phyloP scores from a whole-genome alignment of 148 eudicot species.

The Drosera capensis region DNA sequence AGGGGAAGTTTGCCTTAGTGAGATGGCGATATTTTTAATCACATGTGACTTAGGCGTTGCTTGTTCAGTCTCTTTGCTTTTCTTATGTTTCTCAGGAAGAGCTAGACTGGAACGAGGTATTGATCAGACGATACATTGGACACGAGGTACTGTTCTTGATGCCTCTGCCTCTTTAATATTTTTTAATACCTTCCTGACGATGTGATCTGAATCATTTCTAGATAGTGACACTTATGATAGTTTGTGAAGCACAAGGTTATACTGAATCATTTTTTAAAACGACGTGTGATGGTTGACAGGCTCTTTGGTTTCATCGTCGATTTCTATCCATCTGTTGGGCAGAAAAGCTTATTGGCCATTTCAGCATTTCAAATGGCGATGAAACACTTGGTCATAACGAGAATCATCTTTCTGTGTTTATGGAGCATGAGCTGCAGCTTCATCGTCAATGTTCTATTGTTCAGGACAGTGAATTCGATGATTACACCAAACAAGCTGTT shows the following conservation, averaged over 20 bases:
- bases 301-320: constrained; percentile 89
- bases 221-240: neutral
- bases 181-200: too few species aligned
- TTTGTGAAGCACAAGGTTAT: neutral
- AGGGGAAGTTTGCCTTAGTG: too few species aligned
- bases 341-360: constrained; percentile 24
- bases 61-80: neutral
- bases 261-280: neutral
- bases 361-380: constrained; percentile 4
- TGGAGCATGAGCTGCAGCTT: constrained; percentile 33
- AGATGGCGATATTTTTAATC: neutral
- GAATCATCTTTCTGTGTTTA: constrained; percentile 13
- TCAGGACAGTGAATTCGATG: constrained; percentile 50
- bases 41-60: neutral
- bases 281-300: constrained; percentile 20
- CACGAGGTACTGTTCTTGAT: constrained; percentile 46
- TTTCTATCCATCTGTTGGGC: constrained; percentile 57
- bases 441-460: constrained; percentile 35
- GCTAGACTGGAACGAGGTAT: constrained; percentile 55
- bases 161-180: neutral
- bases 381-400: neutral
- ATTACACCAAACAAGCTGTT: constrained; percentile 53
- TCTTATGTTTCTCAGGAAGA: constrained; percentile 44
- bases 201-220: neutral
- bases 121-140: constrained; percentile 63